Evolutionary conservation across 1,139 yeast species (phyloP).

Genomic region (Suhomyces taliae): DNA sequence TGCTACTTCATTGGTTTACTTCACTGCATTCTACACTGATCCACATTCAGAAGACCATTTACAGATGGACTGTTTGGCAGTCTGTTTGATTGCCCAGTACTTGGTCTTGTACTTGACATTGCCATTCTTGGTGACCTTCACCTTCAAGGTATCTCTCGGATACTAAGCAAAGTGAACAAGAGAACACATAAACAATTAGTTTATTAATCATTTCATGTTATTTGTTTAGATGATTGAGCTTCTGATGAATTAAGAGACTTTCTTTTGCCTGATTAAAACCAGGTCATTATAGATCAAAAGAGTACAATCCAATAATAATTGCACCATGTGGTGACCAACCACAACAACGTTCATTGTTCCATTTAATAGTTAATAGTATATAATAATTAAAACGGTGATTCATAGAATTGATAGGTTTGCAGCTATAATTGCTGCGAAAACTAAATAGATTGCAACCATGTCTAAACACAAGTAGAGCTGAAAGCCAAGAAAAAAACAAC

Average conservation of each 20-base stretch:
- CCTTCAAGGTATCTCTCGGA: conserved; percentile 43
- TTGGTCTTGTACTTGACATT: conserved; percentile 56
- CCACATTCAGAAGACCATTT: conserved; percentile 58
- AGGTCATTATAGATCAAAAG: no score
- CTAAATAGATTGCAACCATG: no score
- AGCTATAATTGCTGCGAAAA: background rate
- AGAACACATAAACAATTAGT: background rate
- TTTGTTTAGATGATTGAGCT: no score
- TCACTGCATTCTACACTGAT: conserved; percentile 81
- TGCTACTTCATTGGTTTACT: conserved; percentile 80
- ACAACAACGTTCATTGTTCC: background rate
- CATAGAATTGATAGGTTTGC: background rate
- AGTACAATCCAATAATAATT: no score
- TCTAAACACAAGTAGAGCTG: no score
- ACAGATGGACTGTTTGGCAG: conserved; percentile 83
- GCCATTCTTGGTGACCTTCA: conserved; percentile 66
- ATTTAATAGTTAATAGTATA: background rate
- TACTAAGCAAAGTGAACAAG: conserved; percentile 2
- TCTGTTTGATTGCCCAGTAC: conserved; percentile 70
- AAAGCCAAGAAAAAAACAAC: no score
- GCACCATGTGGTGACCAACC: no score
- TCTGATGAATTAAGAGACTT: no score
- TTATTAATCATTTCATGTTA: no score
- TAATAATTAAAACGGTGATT: background rate
- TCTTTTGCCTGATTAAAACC: no score